Evolutionary conservation across 75 land plant species (phyloP), one percentile per base, ranked within the genome.

Genomic region (Selaginella tamariscina): DNA sequence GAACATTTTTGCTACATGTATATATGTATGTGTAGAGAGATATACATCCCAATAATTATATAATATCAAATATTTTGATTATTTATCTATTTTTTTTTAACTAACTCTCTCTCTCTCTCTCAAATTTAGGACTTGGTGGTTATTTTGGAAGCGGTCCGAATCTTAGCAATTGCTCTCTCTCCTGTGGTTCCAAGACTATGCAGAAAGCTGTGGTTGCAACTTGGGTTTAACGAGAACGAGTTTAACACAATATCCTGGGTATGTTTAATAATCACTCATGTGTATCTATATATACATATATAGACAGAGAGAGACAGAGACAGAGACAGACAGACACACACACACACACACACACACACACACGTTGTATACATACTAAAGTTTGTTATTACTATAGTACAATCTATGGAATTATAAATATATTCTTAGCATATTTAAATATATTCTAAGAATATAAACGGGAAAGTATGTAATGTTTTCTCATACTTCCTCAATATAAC

Each of bases 91-190:
- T n/a, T n/a, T n/a, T n/a, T n/a, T n/a, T n/a, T n/a, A n/a, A n/a
- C n/a, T n/a, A n/a, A n/a, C n/a, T n/a, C n/a, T n/a, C n/a, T n/a
- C n/a, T n/a, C n/a, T n/a, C n/a, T n/a, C n/a, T n/a, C n/a, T n/a
- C n/a, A n/a, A n/a, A n/a, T n/a, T n/a, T 83, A 94, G 98, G 87
- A 87, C 54, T 83, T 94, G 68, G 86, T 85, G n/a, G 74, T 85
- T 49, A 74, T 94, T 64, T 56, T 94, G 69, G 98, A 94, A 72
- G 82, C 87, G 44, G 76, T 94, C 68, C 77, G 98, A 71, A 87
- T 94, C 54, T 74, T 89, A 67, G 86, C 98, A 33, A 71, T 90
- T 68, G 88, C 96, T 33, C 78, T 94, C 68, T 94, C 96, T 32
- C 98, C 98, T 30, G 76, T 90, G 0, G 60, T 84, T 29, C 98